phyloP scores from a whole-genome alignment of 2,329 filamentous ascomycete species.

The Sarocladiaceae sp. region DNA sequence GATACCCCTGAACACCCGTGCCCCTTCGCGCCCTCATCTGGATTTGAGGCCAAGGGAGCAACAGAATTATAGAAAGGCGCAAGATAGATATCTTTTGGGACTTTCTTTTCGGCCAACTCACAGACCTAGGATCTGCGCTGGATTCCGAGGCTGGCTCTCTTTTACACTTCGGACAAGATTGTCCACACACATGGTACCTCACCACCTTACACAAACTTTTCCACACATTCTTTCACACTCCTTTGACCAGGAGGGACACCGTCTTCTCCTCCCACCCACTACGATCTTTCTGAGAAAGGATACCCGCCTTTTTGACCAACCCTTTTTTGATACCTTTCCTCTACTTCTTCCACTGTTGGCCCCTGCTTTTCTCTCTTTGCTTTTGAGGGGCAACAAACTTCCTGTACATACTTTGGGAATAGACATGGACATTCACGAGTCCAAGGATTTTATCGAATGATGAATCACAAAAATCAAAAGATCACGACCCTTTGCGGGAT shows the following conservation, averaged over 20 bases:
- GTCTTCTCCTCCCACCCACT: background rate
- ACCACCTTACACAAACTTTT: constrained; percentile 17
- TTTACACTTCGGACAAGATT: constrained; percentile 14
- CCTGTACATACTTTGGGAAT: background rate
- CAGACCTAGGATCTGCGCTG: constrained; percentile 10
- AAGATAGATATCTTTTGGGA: constrained; percentile 7
- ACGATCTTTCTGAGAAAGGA: constrained; percentile 7
- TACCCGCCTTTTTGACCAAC: constrained; percentile 4
- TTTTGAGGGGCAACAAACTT: background rate
- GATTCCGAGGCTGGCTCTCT: constrained; percentile 23
- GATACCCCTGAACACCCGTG: constrained; percentile 6
- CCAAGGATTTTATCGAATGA: no score
- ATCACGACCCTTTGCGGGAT: no score
- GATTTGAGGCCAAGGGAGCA: constrained; percentile 8
- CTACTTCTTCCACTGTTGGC: no score
- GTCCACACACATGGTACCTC: constrained; percentile 5
- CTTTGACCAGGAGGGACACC: background rate
- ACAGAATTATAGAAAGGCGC: constrained; percentile 7
- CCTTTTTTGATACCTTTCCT: background rate
- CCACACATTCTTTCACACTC: constrained; percentile 9
- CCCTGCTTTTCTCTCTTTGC: background rate
- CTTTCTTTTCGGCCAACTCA: background rate
- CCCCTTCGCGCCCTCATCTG: background rate
- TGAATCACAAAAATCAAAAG: no score
- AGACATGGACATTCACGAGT: no score